A percentile compares a stretch with the other conserved stretches of the same genome.
phyloP scores from a whole-genome alignment of 2,329 filamentous ascomycete genomes.

The Fusarium albidum region DNA sequence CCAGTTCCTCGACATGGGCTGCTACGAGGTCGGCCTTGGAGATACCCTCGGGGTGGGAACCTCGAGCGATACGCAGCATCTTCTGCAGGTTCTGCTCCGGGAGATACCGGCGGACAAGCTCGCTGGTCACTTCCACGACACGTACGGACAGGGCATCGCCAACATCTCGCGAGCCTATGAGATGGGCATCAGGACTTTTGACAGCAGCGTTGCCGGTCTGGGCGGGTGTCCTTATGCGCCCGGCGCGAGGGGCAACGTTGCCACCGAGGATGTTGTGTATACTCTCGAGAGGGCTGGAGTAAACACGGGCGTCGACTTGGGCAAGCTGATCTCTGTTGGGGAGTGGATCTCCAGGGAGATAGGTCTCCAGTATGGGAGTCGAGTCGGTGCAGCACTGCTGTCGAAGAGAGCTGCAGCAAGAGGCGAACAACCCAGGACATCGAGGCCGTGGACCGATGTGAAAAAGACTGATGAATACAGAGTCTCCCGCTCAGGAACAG shows the following conservation, averaged over 20 bases:
- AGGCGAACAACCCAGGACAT: too few species aligned
- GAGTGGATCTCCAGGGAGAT: too few species aligned
- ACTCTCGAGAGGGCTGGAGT: conserved; percentile 10
- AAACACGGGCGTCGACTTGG: neutral
- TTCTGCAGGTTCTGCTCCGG: conserved; percentile 3
- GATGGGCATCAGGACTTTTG: conserved; percentile 17
- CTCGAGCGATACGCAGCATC: neutral
- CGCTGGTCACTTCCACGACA: conserved; percentile 21
- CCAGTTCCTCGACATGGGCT: conserved; percentile 17
- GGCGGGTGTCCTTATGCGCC: conserved; percentile 23
- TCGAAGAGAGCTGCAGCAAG: too few species aligned
- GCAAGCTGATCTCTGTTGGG: too few species aligned
- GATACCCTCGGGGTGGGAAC: conserved; percentile 19
- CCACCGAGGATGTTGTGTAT: conserved; percentile 22
- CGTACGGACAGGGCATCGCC: conserved; percentile 14
- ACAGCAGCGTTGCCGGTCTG: conserved; percentile 13
- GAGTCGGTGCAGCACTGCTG: too few species aligned
- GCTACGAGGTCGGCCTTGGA: conserved; percentile 26
- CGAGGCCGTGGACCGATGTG: too few species aligned
- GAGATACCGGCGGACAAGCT: conserved; percentile 8
- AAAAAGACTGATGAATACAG: too few species aligned
- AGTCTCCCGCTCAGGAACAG: too few species aligned
- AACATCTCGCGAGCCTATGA: conserved; percentile 14
- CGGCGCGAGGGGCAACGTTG: conserved; percentile 18
- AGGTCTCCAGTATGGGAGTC: too few species aligned